Conservation (phyloP, 2,329 filamentous ascomycete genomes). For the Monilinia fructicola region DNA sequence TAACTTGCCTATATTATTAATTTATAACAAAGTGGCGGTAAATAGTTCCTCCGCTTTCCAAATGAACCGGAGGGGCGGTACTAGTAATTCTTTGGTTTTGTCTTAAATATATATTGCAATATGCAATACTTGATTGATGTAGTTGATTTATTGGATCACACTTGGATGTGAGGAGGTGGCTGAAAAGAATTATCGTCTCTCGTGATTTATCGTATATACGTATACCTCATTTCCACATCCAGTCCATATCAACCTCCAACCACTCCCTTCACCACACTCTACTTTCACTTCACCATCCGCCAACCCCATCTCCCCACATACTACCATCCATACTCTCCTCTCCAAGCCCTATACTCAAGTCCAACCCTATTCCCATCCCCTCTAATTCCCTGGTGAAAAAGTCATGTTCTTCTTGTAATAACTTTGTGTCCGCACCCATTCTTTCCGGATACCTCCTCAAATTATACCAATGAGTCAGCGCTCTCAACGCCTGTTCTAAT, state of each 20-base stretch:
- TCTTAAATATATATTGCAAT: conserved; percentile 3
- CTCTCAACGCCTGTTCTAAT: conserved; percentile 84
- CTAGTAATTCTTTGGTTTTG: not conserved
- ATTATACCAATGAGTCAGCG: conserved; percentile 93
- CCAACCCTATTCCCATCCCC: conserved; percentile 56
- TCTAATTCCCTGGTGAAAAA: conserved; percentile 79
- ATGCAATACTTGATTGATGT: not conserved
- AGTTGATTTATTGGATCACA: not conserved
- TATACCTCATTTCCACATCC: not conserved
- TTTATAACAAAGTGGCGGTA: not conserved
- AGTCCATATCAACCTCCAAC: not conserved
- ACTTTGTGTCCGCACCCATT: conserved; percentile 56
- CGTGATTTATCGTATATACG: conserved; percentile 2
- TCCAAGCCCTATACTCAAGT: conserved; percentile 33
- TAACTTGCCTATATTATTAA: not conserved
- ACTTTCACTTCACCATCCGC: not conserved
- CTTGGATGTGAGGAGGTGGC: not conserved
- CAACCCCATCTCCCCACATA: conserved; percentile 19
- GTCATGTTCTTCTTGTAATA: conserved; percentile 71
- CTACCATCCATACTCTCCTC: conserved; percentile 24
- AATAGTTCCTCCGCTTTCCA: not conserved
- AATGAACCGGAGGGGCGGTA: not conserved
- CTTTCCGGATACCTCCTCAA: conserved; percentile 76
- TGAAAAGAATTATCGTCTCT: not conserved
- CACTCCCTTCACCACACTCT: not conserved